Conservation (phyloP, 2,329 filamentous ascomycete genomes). For the Lojkania enalia region DNA sequence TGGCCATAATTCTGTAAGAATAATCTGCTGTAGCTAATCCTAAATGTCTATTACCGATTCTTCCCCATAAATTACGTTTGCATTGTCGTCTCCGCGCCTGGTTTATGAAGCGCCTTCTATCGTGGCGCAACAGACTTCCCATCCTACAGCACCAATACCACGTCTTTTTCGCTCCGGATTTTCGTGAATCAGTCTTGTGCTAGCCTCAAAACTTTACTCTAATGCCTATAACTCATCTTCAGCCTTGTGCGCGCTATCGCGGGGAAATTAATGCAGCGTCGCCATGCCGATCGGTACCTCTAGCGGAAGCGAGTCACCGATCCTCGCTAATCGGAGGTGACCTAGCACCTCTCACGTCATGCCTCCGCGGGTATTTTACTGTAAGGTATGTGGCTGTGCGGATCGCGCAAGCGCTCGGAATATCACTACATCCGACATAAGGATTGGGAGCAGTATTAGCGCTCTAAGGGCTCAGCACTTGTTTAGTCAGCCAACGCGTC, state of each 20-base stretch:
- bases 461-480: not conserved
- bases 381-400: conserved; percentile 1
- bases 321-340: conserved; percentile 1
- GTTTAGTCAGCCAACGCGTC: conserved; percentile 1
- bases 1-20: conserved; percentile 2
- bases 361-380: not conserved
- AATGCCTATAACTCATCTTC: conserved; percentile 3
- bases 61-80: conserved; percentile 1
- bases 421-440: not conserved
- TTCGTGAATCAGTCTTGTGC: conserved; percentile 3
- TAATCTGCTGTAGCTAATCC: conserved; percentile 3
- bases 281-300: conserved; percentile 2
- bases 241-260: not conserved
- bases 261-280: conserved; percentile 1
- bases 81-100: not conserved
- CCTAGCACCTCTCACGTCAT: not conserved
- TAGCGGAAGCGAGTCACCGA: conserved; percentile 2
- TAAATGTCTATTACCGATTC: conserved; percentile 6
- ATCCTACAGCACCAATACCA: conserved; percentile 1
- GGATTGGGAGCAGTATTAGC: not conserved
- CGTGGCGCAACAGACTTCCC: not conserved
- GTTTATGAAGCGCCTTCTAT: not conserved
- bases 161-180: conserved; percentile 5
- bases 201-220: conserved; percentile 1
- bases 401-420: not conserved